Conservation (phyloP, 2,329 filamentous ascomycete species). For the Alternaria solani region DNA sequence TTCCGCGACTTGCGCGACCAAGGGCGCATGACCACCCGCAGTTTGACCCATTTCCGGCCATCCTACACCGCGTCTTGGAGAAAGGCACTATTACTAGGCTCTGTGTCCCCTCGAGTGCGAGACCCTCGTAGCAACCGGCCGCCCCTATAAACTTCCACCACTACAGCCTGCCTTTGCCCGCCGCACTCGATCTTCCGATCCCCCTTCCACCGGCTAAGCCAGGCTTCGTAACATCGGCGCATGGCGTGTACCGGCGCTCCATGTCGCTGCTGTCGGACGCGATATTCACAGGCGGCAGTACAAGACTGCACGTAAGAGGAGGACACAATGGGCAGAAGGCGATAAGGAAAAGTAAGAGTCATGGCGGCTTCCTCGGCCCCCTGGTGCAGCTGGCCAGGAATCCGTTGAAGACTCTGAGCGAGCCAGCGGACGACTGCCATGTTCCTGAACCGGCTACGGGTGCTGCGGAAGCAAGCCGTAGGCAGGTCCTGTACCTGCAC, state of each 20-base stretch:
- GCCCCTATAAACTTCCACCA: conserved; percentile 5
- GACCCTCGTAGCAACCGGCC: conserved; percentile 5
- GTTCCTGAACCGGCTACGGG: conserved; percentile 19
- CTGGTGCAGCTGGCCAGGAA: conserved; percentile 48
- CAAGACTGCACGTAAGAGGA: conserved; percentile 37
- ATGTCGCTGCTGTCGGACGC: conserved; percentile 51
- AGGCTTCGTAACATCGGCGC: conserved; percentile 30
- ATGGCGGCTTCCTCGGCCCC: conserved; percentile 45
- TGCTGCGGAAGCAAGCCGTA: conserved; percentile 47
- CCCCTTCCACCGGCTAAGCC: conserved; percentile 23
- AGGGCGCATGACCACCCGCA: conserved; percentile 29
- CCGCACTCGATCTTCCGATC: conserved; percentile 6
- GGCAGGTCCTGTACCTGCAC: conserved; percentile 68
- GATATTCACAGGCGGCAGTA: conserved; percentile 42
- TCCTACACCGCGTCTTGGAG: conserved; percentile 25
- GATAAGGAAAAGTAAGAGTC: conserved; percentile 38
- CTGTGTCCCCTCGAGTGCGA: neutral
- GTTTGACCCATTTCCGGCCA: conserved; percentile 19
- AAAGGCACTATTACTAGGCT: conserved; percentile 20
- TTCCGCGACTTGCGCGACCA: conserved; percentile 32
- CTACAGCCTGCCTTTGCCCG: neutral
- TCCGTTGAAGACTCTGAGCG: conserved; percentile 38
- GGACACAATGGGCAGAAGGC: conserved; percentile 17
- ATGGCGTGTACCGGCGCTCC: conserved; percentile 42
- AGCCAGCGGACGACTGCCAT: conserved; percentile 21